Evolutionary conservation across 352 stramenopile genomes (phyloP).

Genomic region (Phytophthora hibernalis): DNA sequence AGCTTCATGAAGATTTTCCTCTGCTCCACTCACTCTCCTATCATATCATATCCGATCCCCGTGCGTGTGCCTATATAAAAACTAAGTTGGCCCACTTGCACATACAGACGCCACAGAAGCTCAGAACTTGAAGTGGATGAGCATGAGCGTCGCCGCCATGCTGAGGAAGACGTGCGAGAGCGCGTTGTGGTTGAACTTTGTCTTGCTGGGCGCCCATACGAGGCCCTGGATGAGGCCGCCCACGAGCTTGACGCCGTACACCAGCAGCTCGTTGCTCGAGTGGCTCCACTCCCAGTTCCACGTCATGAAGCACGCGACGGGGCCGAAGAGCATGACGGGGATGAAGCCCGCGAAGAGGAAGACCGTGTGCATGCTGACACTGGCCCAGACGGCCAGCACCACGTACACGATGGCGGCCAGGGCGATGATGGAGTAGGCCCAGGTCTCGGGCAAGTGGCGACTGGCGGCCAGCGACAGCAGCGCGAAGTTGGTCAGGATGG

Average conservation of each 20-base stretch:
- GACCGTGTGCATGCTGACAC: conserved; percentile 82
- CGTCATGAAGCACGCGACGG: conserved; percentile 74
- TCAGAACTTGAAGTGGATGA: conserved; percentile 84
- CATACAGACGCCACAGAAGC: background rate
- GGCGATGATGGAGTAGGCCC: conserved; percentile 79
- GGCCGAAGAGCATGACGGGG: conserved; percentile 83
- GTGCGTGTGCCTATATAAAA: conserved; percentile 33
- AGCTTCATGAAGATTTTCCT: conserved; percentile 38
- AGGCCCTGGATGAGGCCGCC: conserved; percentile 83
- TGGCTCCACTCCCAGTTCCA: conserved; percentile 85
- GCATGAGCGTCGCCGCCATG: conserved; percentile 82
- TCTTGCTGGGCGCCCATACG: conserved; percentile 80
- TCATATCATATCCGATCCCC: conserved; percentile 25
- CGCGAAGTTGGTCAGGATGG: conserved; percentile 88
- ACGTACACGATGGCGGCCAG: conserved; percentile 71
- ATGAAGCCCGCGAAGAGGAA: conserved; percentile 88
- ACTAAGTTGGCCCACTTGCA: conserved; percentile 15
- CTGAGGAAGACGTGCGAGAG: conserved; percentile 88
- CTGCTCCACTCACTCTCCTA: conserved; percentile 27
- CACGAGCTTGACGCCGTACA: conserved; percentile 83
- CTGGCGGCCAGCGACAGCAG: conserved; percentile 80
- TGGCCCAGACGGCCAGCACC: conserved; percentile 80
- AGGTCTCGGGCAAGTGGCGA: conserved; percentile 76
- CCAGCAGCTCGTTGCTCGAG: conserved; percentile 82
- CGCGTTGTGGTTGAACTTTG: conserved; percentile 91